Percentiles rank a stretch among this genome's conserved stretches.
Evolutionary conservation across 345 rosid genomes (phyloP).

Genomic region (Salix suchowensis): DNA sequence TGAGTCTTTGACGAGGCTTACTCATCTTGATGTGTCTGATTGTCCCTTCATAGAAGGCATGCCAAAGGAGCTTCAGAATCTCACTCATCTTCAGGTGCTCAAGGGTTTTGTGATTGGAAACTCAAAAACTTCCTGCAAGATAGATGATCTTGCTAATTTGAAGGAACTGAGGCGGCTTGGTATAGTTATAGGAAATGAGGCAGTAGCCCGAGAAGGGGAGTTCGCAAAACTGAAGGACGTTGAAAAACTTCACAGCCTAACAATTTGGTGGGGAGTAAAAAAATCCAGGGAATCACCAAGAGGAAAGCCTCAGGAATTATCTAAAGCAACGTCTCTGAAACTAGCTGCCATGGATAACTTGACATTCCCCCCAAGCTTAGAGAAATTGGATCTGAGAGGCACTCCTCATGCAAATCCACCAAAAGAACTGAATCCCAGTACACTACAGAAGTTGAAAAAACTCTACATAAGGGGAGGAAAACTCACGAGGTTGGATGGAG

Average conservation of each 20-base stretch:
- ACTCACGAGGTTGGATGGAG: background rate
- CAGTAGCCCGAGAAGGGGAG: background rate
- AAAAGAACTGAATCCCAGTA: background rate
- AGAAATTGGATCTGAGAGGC: slow-evolving; percentile 7
- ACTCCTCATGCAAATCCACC: background rate
- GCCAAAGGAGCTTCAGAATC: slow-evolving; percentile 26
- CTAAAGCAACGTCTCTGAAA: background rate
- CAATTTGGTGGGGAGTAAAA: slow-evolving; percentile 19
- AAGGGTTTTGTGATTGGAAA: slow-evolving; percentile 33
- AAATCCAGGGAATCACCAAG: accelerated
- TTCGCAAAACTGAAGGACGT: background rate
- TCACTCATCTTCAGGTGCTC: slow-evolving; percentile 25
- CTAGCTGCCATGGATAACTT: background rate
- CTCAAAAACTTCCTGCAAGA: background rate
- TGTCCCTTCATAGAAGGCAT: slow-evolving; percentile 36
- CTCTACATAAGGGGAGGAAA: background rate
- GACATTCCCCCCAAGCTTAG: background rate
- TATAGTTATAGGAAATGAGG: slow-evolving; percentile 5
- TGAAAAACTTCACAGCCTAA: slow-evolving; percentile 6
- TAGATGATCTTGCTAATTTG: slow-evolving; percentile 9
- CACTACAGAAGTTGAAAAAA: background rate
- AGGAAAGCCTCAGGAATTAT: no score
- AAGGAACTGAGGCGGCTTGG: slow-evolving; percentile 13
- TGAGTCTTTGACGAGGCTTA: slow-evolving; percentile 19
- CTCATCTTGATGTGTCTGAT: slow-evolving; percentile 31